Evolutionary conservation across 257 asterid species (phyloP), one percentile per base, ranked within the genome.

Genomic region (Plantago major): DNA sequence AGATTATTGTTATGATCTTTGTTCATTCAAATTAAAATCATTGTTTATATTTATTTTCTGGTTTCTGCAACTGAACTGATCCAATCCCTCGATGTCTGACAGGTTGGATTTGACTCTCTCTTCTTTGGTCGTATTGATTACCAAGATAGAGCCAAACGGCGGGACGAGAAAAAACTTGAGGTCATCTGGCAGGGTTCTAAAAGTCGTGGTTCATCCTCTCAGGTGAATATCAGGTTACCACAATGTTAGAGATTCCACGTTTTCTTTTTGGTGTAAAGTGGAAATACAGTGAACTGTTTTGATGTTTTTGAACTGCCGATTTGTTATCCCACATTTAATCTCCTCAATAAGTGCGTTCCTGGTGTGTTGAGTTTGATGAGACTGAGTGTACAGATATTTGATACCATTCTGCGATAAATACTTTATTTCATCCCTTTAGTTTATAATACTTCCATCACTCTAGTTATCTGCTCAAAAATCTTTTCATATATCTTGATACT

Each of bases 31-130:
- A 26, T 53, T 43, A 44, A 28, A 47, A 40, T 1, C 10, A 17
- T 60, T 33, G 38, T 48, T 11, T 28, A 14, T 40, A 47, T 66
- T 22, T 22, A 22, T 22, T 22, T 22, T n/a, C n/a, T n/a, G n/a
- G n/a, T n/a, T n/a, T 22, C 26, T 22, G 26, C 1, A 22, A 22
- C 26, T 22, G 1, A 22, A 22, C 26, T 33, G 44, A 53, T 16
- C 47, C 43, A 40, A 10, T 53, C 12, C 14, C 9, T 54, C 60
- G 67, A 58, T 71, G 58, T 63, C 65, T 37, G 69, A 78, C 77
- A 93, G 99, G 94, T 90, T 73, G 99, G 99, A 68, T 93, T 93
- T 68, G 96, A 93, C 77, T 85, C 99, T 67, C 81, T 93, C 59
- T 93, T 67, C 83, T 93, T 89, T 79, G 97, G 73, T 62, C 95